Evolutionary conservation across 2,329 filamentous ascomycete species (phyloP).

Genomic region (Aspergillus versicolor): DNA sequence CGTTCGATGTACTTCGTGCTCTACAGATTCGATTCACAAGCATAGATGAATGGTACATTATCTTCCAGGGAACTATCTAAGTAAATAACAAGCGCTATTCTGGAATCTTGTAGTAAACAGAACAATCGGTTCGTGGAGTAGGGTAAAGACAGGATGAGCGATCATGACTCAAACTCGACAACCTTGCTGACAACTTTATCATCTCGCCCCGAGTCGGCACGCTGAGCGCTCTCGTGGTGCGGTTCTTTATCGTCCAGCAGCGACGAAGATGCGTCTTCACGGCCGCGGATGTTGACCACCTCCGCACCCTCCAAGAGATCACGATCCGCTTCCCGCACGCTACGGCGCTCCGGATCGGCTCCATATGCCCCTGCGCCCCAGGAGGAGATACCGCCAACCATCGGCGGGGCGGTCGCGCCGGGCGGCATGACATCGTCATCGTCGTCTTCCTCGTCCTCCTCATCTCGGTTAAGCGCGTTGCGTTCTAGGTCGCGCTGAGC

Average conservation of each 20-base stretch:
- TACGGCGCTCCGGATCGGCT: constrained; percentile 61
- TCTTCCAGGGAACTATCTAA: constrained; percentile 6
- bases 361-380: constrained; percentile 46
- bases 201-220: constrained; percentile 12
- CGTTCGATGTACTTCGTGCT: not conserved
- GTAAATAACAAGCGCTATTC: not conserved
- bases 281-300: constrained; percentile 52
- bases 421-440: constrained; percentile 54
- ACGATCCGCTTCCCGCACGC: constrained; percentile 49
- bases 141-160: not conserved
- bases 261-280: constrained; percentile 27
- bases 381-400: constrained; percentile 36
- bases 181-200: constrained; percentile 37
- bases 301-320: constrained; percentile 71
- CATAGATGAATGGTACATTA: constrained; percentile 1
- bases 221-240: not conserved
- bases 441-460: constrained; percentile 70
- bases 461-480: constrained; percentile 66
- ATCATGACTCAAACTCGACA: constrained; percentile 35
- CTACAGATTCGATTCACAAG: not conserved
- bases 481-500: constrained; percentile 88
- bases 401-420: constrained; percentile 22
- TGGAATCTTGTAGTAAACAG: not conserved
- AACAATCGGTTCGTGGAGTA: not conserved
- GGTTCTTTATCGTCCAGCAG: constrained; percentile 29